phyloP scores from a whole-genome alignment of 2,329 filamentous ascomycete genomes.

The Aspergillus pseudoglaucus region DNA sequence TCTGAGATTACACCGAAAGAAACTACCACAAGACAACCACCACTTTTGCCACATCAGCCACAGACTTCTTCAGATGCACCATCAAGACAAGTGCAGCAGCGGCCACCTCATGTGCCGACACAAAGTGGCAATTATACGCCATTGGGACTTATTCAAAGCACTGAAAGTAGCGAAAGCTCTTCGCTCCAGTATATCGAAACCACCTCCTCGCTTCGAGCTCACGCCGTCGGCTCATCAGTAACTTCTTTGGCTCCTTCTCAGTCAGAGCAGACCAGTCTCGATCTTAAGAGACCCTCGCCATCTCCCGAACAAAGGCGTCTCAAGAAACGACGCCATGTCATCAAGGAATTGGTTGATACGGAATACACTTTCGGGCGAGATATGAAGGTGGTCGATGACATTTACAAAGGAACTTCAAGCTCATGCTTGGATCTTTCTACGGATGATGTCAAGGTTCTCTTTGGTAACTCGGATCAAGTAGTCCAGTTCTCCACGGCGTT shows the following conservation, averaged over 20 bases:
- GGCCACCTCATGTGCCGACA: neutral
- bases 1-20: slow-evolving; percentile 9
- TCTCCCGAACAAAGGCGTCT: slow-evolving; percentile 51
- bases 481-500: slow-evolving; percentile 79
- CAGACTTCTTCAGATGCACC: neutral
- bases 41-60: slow-evolving; percentile 1
- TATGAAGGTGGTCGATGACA: slow-evolving; percentile 95
- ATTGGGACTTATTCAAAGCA: slow-evolving; percentile 18
- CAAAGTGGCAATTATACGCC: slow-evolving; percentile 10
- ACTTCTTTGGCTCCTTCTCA: slow-evolving; percentile 32
- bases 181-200: slow-evolving; percentile 25
- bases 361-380: slow-evolving; percentile 87
- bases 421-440: slow-evolving; percentile 71
- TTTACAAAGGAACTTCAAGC: slow-evolving; percentile 89
- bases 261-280: slow-evolving; percentile 16
- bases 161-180: slow-evolving; percentile 32
- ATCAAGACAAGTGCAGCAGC: slow-evolving; percentile 7
- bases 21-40: slow-evolving; percentile 1
- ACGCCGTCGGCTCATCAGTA: slow-evolving; percentile 29
- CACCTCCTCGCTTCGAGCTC: slow-evolving; percentile 24
- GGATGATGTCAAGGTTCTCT: slow-evolving; percentile 82
- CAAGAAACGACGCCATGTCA: slow-evolving; percentile 71
- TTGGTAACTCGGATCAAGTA: slow-evolving; percentile 87
- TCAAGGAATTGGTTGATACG: slow-evolving; percentile 89
- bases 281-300: slow-evolving; percentile 21